Evolutionary conservation across 352 stramenopile species (phyloP).

Genomic region (Halophytophthora polymorphica): DNA sequence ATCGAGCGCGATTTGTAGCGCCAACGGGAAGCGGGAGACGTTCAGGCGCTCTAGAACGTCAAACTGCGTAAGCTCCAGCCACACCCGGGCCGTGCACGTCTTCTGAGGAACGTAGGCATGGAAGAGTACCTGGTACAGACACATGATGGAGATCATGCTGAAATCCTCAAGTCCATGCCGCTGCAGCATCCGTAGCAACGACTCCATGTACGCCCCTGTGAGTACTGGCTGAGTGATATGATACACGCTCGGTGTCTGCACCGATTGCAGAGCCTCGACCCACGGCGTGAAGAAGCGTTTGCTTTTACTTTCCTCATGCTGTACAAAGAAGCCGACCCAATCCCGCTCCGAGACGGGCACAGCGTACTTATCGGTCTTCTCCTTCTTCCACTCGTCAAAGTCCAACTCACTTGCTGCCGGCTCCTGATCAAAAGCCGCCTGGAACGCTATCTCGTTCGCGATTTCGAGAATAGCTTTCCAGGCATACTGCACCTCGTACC

Average conservation of each 20-base stretch:
- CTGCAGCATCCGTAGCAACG: conserved; percentile 36
- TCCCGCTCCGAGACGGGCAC: conserved; percentile 20
- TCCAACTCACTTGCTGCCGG: conserved; percentile 19
- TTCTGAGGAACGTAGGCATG: conserved; percentile 29
- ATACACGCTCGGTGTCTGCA: conserved; percentile 4
- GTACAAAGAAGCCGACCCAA: conserved; percentile 54
- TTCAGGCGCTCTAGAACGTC: conserved; percentile 46
- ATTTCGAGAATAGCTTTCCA: conserved; percentile 54
- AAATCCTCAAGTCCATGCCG: conserved; percentile 25
- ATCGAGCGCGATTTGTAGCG: conserved; percentile 54
- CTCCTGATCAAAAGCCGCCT: conserved; percentile 30
- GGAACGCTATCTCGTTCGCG: conserved; percentile 40
- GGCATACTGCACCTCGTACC: conserved; percentile 39
- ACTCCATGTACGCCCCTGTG: conserved; percentile 42
- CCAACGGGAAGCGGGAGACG: conserved; percentile 30
- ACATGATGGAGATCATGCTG: conserved; percentile 38
- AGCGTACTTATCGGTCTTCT: conserved; percentile 22
- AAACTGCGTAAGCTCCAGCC: conserved; percentile 54
- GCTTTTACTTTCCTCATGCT: conserved; percentile 29
- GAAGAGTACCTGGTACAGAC: conserved; percentile 55
- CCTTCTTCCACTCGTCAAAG: conserved; percentile 61
- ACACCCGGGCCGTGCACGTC: conserved; percentile 38
- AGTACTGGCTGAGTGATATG: conserved; percentile 53
- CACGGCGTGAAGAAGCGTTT: conserved; percentile 58
- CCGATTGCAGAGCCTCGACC: conserved; percentile 25